A percentile compares a stretch with the other conserved stretches of the same genome.
phyloP scores from a whole-genome alignment of 768 basidiomycete genomes.

The Auriscalpium vulgare region DNA sequence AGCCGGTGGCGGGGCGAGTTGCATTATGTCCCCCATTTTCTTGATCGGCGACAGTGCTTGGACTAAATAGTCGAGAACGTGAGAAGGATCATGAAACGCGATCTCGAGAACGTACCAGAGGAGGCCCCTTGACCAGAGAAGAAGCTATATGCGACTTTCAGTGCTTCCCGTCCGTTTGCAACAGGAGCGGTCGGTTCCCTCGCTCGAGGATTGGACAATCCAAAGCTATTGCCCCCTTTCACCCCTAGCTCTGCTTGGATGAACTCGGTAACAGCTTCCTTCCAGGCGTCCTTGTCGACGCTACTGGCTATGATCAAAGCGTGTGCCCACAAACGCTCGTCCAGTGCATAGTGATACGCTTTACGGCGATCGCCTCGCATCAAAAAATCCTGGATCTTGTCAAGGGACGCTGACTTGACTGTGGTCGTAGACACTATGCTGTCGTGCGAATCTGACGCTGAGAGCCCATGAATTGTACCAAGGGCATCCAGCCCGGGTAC shows the following conservation, averaged over 20 bases:
- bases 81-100: background rate
- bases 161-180: constrained; percentile 54
- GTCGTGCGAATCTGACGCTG: constrained; percentile 32
- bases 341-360: constrained; percentile 83
- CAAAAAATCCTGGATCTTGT: constrained; percentile 73
- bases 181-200: constrained; percentile 16
- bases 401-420: constrained; percentile 55
- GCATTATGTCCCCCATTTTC: constrained; percentile 6
- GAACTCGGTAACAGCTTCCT: constrained; percentile 83
- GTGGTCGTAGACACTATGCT: constrained; percentile 48
- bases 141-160: constrained; percentile 76
- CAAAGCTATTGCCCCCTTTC: constrained; percentile 21
- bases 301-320: constrained; percentile 92
- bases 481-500: background rate
- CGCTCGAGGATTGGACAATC: background rate
- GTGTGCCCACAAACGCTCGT: constrained; percentile 90
- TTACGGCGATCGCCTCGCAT: constrained; percentile 77
- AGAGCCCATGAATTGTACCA: background rate
- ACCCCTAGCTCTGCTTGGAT: constrained; percentile 63
- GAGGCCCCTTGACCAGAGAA: constrained; percentile 77
- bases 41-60: constrained; percentile 6
- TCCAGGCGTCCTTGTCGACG: constrained; percentile 91
- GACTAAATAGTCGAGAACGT: background rate
- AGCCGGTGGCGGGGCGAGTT: background rate
- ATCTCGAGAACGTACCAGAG: constrained; percentile 43